Conservation (phyloP, 2,329 filamentous ascomycete species). For the Hysterium pulicare region DNA sequence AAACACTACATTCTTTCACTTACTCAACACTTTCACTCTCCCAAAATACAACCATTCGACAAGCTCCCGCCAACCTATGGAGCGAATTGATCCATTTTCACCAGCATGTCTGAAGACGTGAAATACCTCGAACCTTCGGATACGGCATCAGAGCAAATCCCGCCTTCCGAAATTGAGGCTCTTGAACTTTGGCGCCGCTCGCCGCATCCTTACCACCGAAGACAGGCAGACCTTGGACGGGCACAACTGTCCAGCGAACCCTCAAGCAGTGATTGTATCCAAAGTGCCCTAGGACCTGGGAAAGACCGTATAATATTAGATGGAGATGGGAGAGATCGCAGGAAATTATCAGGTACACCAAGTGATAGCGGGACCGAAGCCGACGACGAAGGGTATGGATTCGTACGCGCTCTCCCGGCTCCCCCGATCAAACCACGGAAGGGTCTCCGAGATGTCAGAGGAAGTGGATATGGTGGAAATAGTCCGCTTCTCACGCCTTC, state of each 20-base stretch:
- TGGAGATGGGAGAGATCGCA: slow-evolving; percentile 22
- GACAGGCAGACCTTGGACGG: slow-evolving; percentile 20
- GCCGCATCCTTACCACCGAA: slow-evolving; percentile 38
- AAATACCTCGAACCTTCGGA: slow-evolving; percentile 12
- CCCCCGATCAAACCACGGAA: slow-evolving; percentile 72
- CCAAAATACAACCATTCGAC: not conserved
- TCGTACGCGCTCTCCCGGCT: slow-evolving; percentile 79
- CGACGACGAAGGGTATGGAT: slow-evolving; percentile 77
- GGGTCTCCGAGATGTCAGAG: slow-evolving; percentile 61
- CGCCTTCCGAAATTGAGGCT: slow-evolving; percentile 22
- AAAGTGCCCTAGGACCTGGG: slow-evolving; percentile 12
- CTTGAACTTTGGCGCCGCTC: slow-evolving; percentile 36
- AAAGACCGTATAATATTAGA: slow-evolving; percentile 19
- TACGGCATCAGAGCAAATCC: slow-evolving; percentile 16
- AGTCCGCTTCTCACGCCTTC: slow-evolving; percentile 46
- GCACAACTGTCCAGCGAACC: slow-evolving; percentile 12
- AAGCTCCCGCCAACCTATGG: slow-evolving; percentile 1
- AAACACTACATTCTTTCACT: slow-evolving; percentile 2
- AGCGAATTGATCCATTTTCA: slow-evolving; percentile 3
- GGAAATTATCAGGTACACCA: slow-evolving; percentile 40
- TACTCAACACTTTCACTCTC: not conserved
- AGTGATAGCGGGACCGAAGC: slow-evolving; percentile 95
- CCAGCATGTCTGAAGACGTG: slow-evolving; percentile 14
- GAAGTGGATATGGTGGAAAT: slow-evolving; percentile 26
- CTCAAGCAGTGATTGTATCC: slow-evolving; percentile 15